These are phyloP conservation scores for Neofusicoccum ribis DNA, from an alignment of 2,329 filamentous ascomycete genomes.

Conservation along the genomic window DNA sequence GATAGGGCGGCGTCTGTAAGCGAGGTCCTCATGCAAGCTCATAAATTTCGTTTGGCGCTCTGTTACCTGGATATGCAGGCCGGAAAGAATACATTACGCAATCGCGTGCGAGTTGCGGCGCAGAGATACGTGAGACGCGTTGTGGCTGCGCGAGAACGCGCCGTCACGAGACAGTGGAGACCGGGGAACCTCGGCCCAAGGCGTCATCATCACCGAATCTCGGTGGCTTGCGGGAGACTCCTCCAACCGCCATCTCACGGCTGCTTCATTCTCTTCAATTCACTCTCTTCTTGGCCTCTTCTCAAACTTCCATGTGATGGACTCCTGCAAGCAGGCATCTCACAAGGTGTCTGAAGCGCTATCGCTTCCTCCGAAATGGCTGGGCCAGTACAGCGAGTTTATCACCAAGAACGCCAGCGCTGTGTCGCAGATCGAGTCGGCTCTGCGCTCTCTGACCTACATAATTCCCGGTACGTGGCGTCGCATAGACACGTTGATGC, in stretches of 20 bases:
- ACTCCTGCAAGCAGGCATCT: conserved; percentile 41
- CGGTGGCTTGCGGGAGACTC: not conserved
- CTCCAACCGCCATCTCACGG: not conserved
- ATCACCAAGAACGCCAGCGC: conserved; percentile 93
- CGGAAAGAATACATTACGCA: not conserved
- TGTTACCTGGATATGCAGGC: not conserved
- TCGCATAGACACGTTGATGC: not conserved
- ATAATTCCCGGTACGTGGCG: conserved; percentile 76
- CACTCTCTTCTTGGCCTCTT: not conserved
- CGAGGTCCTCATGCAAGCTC: too few relatives aligned
- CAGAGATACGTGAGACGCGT: not conserved
- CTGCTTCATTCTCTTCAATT: not conserved
- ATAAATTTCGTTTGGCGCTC: not conserved
- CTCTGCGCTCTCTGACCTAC: conserved; percentile 88
- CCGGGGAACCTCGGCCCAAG: conserved; percentile 14
- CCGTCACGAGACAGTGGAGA: not conserved
- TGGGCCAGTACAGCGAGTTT: conserved; percentile 79
- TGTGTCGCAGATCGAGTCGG: conserved; percentile 92
- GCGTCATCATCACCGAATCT: conserved; percentile 8
- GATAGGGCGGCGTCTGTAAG: too few relatives aligned
- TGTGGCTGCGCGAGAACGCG: not conserved
- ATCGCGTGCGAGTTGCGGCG: not conserved
- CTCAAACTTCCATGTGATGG: conserved; percentile 16
- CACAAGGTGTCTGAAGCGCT: conserved; percentile 49
- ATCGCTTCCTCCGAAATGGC: conserved; percentile 64